Evolutionary conservation across 306 rosid genomes (phyloP), one percentile per base, ranked within the genome.

Genomic region (Acacia acuminata): DNA sequence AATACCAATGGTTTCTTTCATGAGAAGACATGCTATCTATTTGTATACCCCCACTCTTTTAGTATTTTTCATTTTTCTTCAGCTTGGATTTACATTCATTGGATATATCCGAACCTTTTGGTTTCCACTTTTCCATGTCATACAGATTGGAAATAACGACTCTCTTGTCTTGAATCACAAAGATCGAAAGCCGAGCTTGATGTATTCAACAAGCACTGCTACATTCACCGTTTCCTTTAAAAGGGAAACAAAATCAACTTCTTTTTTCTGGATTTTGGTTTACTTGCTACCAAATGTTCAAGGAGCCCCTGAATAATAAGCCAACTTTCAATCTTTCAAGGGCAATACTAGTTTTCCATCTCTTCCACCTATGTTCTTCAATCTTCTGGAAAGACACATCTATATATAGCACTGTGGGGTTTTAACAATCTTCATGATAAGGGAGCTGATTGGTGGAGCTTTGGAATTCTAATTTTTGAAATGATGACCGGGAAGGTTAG

Each of bases 391-490:
- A 66, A 76, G 78, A 63, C 75, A 71, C 79, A 71, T 63, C 84
- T 27, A 2, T 73, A 80, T 34, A 2, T 73, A 82, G 75, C 68
- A 64, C 78, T 71, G 55, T 73, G 73, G 68, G 68, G 74, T 73
- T 73, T 83, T 16, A 25, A 61, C n/a, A n/a, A n/a, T n/a, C n/a
- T n/a, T n/a, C 94, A 90, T n/a, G 89, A 94, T 82, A 94, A 89
- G 79, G 90, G 90, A 71, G 94, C 97, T 9, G 98, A 94, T 80
- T 94, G 97, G 98, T 94, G 98, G 98, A 92, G 98, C 61, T 87
- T 90, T 82, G 97, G 98, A 77, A 74, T 94, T 81, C 82, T 92
- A 56, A 51, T 92, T 53, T 94, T 85, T 75, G 97, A 94, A 90
- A 94, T 94, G 97, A 90, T 94, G 51, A 90, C 94, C 5, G 98